Evolutionary conservation across 2,329 filamentous ascomycete genomes (phyloP).

Genomic region (Ophiostoma quercus): DNA sequence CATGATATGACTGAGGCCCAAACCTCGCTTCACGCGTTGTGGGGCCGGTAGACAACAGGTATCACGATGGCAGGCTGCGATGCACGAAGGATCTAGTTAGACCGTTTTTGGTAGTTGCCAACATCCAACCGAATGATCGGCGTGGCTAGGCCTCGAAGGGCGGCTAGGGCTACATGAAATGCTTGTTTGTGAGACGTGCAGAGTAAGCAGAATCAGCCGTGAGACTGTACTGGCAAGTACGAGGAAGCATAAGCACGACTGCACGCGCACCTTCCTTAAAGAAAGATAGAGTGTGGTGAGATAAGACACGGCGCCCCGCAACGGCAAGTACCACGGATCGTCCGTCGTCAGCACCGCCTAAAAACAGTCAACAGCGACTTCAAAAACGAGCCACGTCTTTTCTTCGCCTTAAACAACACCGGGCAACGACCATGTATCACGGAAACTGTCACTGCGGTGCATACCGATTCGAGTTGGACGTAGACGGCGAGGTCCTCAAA

Average conservation of each 20-base stretch:
- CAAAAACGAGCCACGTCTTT: neutral
- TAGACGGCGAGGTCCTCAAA: neutral
- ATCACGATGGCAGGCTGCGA: neutral
- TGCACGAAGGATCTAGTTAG: neutral
- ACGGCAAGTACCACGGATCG: neutral
- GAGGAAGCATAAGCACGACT: neutral
- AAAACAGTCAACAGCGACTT: neutral
- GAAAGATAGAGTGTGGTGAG: neutral
- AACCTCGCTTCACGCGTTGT: neutral
- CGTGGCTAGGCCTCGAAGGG: neutral
- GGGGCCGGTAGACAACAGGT: neutral
- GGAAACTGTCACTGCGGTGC: slow-evolving; percentile 26
- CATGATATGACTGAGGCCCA: too few species aligned
- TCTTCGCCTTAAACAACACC: neutral
- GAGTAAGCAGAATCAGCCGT: neutral
- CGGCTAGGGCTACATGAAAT: neutral
- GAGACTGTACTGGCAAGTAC: neutral
- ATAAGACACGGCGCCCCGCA: neutral
- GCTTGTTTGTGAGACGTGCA: neutral
- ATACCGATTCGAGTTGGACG: slow-evolving; percentile 23
- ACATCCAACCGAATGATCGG: slow-evolving; percentile 1
- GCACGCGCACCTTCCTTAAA: neutral
- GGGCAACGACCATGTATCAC: slow-evolving; percentile 15
- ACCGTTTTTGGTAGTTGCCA: neutral
- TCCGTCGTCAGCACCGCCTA: neutral